Percentiles rank a stretch among this genome's conserved stretches.
Evolutionary conservation across 345 rosid species (phyloP).

Genomic region (Eucalyptus virginea): DNA sequence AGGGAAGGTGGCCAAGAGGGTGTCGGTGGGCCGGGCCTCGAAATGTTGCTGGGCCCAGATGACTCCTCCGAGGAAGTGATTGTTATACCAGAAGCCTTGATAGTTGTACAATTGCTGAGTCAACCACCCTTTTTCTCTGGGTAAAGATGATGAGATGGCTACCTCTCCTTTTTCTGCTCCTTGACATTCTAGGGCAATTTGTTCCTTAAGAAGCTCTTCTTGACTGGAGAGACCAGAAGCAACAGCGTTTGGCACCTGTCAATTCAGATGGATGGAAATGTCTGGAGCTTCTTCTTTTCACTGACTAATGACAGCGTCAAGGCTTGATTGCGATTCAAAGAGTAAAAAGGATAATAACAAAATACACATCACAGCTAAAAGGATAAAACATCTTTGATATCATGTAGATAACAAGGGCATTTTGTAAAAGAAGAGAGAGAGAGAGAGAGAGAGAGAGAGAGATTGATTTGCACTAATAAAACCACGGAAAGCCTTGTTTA

Average conservation of each 20-base stretch:
- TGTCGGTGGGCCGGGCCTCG: slow-evolving; percentile 5
- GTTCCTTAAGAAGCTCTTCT: neutral
- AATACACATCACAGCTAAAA: no score
- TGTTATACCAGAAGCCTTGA: slow-evolving; percentile 7
- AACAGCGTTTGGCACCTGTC: neutral
- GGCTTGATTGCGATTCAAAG: no score
- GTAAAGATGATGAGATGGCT: neutral
- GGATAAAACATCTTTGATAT: no score
- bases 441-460: no score
- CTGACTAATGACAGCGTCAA: neutral
- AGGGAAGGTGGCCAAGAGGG: slow-evolving; percentile 2
- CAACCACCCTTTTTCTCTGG: neutral
- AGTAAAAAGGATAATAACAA: no score
- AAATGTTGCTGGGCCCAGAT: slow-evolving; percentile 1
- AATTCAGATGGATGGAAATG: neutral
- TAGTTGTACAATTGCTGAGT: neutral
- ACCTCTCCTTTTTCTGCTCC: neutral
- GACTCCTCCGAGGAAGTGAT: neutral
- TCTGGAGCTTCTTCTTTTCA: neutral
- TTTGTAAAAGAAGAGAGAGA: no score
- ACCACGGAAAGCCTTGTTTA: no score
- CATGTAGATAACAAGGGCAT: no score
- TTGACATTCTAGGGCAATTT: neutral
- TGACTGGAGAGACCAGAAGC: neutral
- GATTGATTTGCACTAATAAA: no score